phyloP scores from a whole-genome alignment of 2,329 filamentous ascomycete genomes.

The Trichothecium sympodiale region DNA sequence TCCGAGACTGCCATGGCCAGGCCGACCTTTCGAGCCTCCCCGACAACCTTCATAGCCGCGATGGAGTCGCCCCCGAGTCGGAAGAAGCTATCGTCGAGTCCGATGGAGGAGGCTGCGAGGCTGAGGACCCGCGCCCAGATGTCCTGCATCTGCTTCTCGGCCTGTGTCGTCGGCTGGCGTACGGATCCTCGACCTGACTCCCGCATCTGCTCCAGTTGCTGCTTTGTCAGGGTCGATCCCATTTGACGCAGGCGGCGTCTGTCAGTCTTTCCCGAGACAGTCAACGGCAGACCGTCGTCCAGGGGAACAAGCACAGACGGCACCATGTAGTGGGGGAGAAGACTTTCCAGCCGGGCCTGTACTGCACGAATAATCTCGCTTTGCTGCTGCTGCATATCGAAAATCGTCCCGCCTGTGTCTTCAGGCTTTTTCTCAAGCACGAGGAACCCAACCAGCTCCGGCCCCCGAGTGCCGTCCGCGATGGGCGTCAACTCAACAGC shows the following conservation, averaged over 20 bases:
- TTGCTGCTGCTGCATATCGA: no score
- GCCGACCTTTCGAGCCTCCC: conserved; percentile 6
- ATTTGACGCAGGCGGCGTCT: no score
- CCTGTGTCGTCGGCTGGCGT: background rate
- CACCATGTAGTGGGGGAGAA: conserved; percentile 1
- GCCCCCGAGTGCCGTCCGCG: no score
- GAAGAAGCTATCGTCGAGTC: conserved; percentile 34
- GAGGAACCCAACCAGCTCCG: no score
- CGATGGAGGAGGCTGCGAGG: conserved; percentile 19
- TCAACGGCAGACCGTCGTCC: conserved; percentile 1
- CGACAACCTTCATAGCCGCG: conserved; percentile 25
- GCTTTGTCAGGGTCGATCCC: no score
- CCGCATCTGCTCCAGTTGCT: no score
- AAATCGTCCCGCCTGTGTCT: no score
- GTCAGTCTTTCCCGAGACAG: background rate
- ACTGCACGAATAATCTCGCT: no score
- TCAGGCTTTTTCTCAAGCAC: no score
- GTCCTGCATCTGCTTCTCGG: conserved; percentile 13
- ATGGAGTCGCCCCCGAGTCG: conserved; percentile 36
- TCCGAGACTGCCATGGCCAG: conserved; percentile 1
- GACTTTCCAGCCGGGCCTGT: background rate
- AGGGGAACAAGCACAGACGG: background rate
- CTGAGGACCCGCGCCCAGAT: conserved; percentile 24
- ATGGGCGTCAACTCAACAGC: no score
- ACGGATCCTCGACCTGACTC: no score